Evolutionary conservation across 106 monocot species (phyloP).

Genomic region (Posidonia australis): DNA sequence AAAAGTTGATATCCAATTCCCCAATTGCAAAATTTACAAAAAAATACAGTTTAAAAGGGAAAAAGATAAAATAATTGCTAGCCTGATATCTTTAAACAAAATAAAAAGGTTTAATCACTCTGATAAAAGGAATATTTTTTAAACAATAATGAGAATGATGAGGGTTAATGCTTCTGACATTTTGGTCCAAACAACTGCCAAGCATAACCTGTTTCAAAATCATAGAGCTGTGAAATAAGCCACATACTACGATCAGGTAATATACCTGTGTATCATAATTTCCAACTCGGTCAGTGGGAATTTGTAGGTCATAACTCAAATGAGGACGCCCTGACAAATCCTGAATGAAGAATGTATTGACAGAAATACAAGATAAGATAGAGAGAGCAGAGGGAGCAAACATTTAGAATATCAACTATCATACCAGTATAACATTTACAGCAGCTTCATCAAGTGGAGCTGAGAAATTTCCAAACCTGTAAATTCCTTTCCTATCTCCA

Average conservation of each 20-base stretch:
- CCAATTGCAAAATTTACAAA: too few species aligned
- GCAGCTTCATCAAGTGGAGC: constrained; percentile 97
- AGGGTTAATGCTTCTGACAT: too few species aligned
- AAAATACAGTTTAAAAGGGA: too few species aligned
- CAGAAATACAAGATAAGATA: neutral
- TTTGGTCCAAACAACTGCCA: too few species aligned
- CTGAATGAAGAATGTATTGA: constrained; percentile 26
- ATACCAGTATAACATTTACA: constrained; percentile 85
- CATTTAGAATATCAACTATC: neutral
- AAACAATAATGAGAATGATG: too few species aligned
- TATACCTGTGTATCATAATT: constrained; percentile 94
- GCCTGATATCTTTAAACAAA: too few species aligned
- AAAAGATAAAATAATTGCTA: too few species aligned
- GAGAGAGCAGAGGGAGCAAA: neutral
- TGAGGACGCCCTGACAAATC: constrained; percentile 97
- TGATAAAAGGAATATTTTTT: too few species aligned
- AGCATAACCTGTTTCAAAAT: too few species aligned
- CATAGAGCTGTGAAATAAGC: too few species aligned
- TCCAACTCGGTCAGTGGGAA: constrained; percentile 90
- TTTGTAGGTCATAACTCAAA: constrained; percentile 57
- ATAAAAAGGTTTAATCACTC: too few species aligned
- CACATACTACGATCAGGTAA: constrained; percentile 7
- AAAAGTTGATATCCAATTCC: too few species aligned
- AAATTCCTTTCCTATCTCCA: constrained; percentile 94
- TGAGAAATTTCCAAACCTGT: constrained; percentile 85